Percentiles rank a stretch among this genome's conserved stretches.
Conservation (phyloP, 306 rosid species). For the Ammopiptanthus mongolicus region DNA sequence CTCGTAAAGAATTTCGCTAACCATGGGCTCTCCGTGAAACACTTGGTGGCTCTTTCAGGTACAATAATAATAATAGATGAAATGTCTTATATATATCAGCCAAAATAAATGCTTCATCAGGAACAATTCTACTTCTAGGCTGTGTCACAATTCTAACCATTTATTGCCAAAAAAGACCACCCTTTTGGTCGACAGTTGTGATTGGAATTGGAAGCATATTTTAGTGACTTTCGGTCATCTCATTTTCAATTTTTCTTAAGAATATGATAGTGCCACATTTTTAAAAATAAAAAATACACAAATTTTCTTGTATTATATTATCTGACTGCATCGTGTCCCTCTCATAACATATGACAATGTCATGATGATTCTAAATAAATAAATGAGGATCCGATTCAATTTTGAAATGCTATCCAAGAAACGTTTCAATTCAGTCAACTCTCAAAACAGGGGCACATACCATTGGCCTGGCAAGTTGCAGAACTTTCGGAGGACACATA, state of each 20-base stretch:
- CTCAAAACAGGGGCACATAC: conserved; percentile 48
- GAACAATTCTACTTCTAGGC: neutral
- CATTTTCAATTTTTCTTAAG: too few species aligned
- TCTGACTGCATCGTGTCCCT: too few species aligned
- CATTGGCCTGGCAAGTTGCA: conserved; percentile 50
- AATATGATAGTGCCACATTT: too few species aligned
- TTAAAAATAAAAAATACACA: too few species aligned
- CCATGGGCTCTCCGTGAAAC: conserved; percentile 39
- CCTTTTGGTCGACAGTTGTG: too few species aligned
- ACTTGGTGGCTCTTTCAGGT: conserved; percentile 67
- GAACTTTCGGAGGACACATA: conserved; percentile 36
- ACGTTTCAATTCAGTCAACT: neutral
- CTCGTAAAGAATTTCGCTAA: conserved; percentile 36
- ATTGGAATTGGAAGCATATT: neutral
- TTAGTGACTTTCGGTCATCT: too few species aligned
- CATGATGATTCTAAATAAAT: too few species aligned
- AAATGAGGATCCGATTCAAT: neutral
- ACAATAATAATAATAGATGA: neutral
- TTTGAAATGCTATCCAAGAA: neutral
- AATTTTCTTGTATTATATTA: too few species aligned
- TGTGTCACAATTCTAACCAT: neutral
- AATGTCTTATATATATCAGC: neutral
- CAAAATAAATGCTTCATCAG: neutral
- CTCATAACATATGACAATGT: neutral
- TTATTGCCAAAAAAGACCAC: neutral